Conservation (phyloP, 164 flowering plant genomes). For the Platanus orientalis region DNA sequence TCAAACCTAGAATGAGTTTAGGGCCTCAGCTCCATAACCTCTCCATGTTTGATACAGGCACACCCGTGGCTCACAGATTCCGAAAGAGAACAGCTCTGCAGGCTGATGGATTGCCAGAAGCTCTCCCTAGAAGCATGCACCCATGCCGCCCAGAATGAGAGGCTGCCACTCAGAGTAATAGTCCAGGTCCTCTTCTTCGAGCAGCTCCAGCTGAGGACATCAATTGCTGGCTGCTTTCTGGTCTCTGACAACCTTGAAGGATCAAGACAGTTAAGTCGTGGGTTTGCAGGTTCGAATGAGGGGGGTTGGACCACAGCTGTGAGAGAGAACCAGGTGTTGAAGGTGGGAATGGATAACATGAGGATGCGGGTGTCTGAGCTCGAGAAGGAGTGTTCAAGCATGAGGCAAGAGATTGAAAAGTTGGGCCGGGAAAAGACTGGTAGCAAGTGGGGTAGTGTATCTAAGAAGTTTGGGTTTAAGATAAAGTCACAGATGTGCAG, state of each 20-base stretch:
- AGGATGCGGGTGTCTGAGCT: constrained; percentile 87
- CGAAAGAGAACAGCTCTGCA: constrained; percentile 75
- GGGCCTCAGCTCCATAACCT: not conserved
- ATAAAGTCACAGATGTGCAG: constrained; percentile 92
- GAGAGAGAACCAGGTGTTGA: constrained; percentile 81
- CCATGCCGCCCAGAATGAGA: too few species aligned
- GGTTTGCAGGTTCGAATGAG: constrained; percentile 46
- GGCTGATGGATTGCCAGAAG: too few species aligned
- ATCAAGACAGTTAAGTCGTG: constrained; percentile 73
- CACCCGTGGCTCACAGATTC: constrained; percentile 67
- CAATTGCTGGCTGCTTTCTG: constrained; percentile 86
- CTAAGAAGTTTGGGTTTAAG: constrained; percentile 76
- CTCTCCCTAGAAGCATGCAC: constrained; percentile 96
- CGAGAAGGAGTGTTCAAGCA: constrained; percentile 82
- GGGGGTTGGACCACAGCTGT: constrained; percentile 77
- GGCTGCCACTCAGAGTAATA: too few species aligned
- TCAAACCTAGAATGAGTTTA: not conserved
- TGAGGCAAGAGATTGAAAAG: constrained; percentile 88
- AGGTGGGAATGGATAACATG: constrained; percentile 96
- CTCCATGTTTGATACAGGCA: constrained; percentile 32
- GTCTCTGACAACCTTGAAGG: constrained; percentile 93
- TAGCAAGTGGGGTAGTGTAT: constrained; percentile 60
- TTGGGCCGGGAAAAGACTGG: constrained; percentile 42
- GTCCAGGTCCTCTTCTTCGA: too few species aligned
- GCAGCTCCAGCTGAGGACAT: constrained; percentile 88